A percentile compares a stretch with the other conserved stretches of the same genome.
phyloP scores from a whole-genome alignment of 768 basidiomycete species.

The Russula virescens region DNA sequence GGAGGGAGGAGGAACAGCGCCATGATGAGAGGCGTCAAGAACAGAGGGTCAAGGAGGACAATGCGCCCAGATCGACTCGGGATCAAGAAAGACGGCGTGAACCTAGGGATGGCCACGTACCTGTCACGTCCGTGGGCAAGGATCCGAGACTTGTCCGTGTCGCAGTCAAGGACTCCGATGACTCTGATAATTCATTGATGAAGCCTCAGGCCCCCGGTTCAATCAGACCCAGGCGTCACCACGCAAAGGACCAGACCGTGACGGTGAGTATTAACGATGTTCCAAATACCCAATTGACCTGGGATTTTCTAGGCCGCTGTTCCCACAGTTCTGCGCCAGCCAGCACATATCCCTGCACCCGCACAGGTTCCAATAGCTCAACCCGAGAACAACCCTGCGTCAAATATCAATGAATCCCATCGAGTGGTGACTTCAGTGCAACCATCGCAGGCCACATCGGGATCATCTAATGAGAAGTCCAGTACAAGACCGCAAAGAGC shows the following conservation, averaged over 20 bases:
- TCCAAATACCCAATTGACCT: not conserved
- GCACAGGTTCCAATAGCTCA: not conserved
- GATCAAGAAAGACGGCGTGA: conserved; percentile 21
- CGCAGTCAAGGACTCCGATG: conserved; percentile 23
- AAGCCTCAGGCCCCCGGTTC: conserved; percentile 12
- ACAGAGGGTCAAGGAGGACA: conserved; percentile 23
- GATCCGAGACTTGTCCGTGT: conserved; percentile 22
- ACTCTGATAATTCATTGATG: conserved; percentile 23
- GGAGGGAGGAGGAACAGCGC: conserved; percentile 22
- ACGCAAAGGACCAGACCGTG: conserved; percentile 9
- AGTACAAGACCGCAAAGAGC: conserved; percentile 10
- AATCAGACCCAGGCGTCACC: conserved; percentile 18
- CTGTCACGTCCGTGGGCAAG: conserved; percentile 7
- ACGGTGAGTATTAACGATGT: conserved; percentile 3
- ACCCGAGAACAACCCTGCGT: not conserved
- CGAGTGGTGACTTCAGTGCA: conserved; percentile 1
- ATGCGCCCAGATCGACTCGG: conserved; percentile 5
- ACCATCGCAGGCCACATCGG: not conserved
- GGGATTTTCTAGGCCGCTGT: conserved; percentile 5
- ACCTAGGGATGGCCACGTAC: conserved; percentile 23
- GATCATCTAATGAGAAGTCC: conserved; percentile 1
- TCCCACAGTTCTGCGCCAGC: conserved; percentile 18
- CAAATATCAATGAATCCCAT: conserved; percentile 5
- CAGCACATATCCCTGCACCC: not conserved
- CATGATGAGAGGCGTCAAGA: conserved; percentile 23